A percentile compares a stretch with the other conserved stretches of the same genome.
Conservation (phyloP, 2,329 filamentous ascomycete species). For the Sporothrix dimorphospora region DNA sequence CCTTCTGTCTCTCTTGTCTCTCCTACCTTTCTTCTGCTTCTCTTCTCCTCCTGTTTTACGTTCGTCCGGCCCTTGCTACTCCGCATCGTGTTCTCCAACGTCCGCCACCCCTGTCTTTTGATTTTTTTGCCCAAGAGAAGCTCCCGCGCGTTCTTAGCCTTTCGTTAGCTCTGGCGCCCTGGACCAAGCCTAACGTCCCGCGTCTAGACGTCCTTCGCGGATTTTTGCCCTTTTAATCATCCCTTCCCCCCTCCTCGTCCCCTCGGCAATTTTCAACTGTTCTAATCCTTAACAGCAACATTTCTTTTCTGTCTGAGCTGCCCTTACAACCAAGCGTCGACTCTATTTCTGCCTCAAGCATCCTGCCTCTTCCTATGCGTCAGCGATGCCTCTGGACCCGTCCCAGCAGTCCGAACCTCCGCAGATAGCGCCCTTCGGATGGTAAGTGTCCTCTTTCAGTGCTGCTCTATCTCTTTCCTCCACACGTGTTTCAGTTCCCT, state of each 20-base stretch:
- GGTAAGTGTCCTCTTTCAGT: neutral
- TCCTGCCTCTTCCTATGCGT: neutral
- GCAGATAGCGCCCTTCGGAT: conserved; percentile 27
- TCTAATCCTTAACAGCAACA: neutral
- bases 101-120: neutral
- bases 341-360: neutral
- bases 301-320: neutral
- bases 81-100: neutral
- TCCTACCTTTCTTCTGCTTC: neutral
- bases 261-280: conserved; percentile 17
- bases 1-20: neutral
- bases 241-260: neutral
- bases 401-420: neutral
- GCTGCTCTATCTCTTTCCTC: no score
- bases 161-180: neutral
- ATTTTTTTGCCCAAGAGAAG: neutral
- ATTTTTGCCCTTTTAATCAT: conserved; percentile 20
- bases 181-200: neutral
- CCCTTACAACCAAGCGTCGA: neutral
- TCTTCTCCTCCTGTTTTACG: conserved; percentile 13
- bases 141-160: neutral
- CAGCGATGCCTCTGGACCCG: conserved; percentile 13
- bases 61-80: neutral
- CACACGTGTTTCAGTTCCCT: neutral
- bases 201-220: conserved; percentile 9